phyloP scores from a whole-genome alignment of 805 yeast species.

The Kluyveromyces starmeri region DNA sequence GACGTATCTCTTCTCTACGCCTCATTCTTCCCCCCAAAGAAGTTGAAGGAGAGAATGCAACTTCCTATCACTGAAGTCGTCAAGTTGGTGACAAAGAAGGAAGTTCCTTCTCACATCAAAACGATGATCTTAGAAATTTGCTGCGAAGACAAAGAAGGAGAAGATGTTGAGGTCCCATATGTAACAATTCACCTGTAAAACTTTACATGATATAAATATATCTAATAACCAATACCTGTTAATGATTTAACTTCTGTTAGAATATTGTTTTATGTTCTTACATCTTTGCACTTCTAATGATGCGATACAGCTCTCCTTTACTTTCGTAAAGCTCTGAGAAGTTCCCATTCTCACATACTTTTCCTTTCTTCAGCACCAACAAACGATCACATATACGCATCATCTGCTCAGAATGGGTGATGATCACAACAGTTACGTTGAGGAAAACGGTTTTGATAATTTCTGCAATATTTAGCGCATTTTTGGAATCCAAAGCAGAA shows the following conservation, averaged over 20 bases:
- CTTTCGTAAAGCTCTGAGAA: slow-evolving; percentile 22
- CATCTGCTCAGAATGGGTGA: slow-evolving; percentile 68
- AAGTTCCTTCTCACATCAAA: slow-evolving; percentile 61
- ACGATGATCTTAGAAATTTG: slow-evolving; percentile 83
- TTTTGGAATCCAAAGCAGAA: slow-evolving; percentile 69
- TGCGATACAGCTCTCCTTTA: slow-evolving; percentile 27
- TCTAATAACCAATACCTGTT: background rate
- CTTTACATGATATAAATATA: background rate
- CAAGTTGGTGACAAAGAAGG: slow-evolving; percentile 78
- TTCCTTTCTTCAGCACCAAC: slow-evolving; percentile 42
- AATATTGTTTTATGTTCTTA: no score
- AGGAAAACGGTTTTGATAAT: slow-evolving; percentile 35
- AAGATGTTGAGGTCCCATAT: slow-evolving; percentile 93
- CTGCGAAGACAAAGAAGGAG: slow-evolving; percentile 85
- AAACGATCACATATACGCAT: slow-evolving; percentile 49
- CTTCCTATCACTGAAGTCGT: slow-evolving; percentile 67
- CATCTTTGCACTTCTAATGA: slow-evolving; percentile 6
- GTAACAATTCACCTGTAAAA: slow-evolving; percentile 50
- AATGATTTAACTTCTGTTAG: background rate
- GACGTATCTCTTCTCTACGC: slow-evolving; percentile 89
- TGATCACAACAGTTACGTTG: slow-evolving; percentile 45
- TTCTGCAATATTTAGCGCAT: slow-evolving; percentile 40
- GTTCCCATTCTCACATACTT: slow-evolving; percentile 37
- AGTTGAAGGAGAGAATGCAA: slow-evolving; percentile 65
- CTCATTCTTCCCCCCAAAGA: slow-evolving; percentile 87